Base-by-base conservation (phyloP, 2,329 filamentous ascomycete genomes). In the Dryadomyces quercus-mongolicae region DNA sequence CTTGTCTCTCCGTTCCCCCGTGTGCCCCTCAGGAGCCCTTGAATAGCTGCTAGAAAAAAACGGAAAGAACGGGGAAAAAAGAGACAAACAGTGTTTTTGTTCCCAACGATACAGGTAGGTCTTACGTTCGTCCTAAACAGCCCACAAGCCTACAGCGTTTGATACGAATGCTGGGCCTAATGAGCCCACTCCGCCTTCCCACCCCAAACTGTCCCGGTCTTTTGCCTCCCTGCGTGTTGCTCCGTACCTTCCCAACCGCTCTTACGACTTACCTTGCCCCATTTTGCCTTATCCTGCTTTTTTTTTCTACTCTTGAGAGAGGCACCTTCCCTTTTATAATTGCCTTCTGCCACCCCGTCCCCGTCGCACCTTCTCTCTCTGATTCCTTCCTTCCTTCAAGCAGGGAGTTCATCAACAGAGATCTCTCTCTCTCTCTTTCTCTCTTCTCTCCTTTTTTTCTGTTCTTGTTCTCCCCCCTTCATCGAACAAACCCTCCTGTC, bases 221-320 rank as follows among this genome's bases (percentile, higher is more conserved):
- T 20, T 52, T 21, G 36, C 36, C 36, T 40, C 15, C 36, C 36
- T 40, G 36, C 10, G 36, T 12, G 3, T 40, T 40, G 10, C 15
- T 40, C 36, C 15, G 36, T 50, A 31, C 51, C 51, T 38, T 40
- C 51, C 51, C 45, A 53, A 21, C 53, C 47, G 16, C 42, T 42
- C 25, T 45, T 22, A 45, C 38, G n/a, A n/a, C n/a, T n/a, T n/a
- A n/a, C n/a, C n/a, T n/a, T 54, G 47, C 53, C 53, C 53, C 53
- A 45, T 54, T 47, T 47, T 22, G 25, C 10, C 15, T 15, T 50
- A 25, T 51, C 21, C 31, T 13, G 20, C 22, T 36, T 51, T 52
- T 34, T 52, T 31, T 52, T 52, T 34, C 22, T 43, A 22, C 44
- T 18, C 9, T 48, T 31, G 2, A 6, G n/a, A 21, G 18, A n/a